Base-by-base conservation (phyloP, 129 eudicot genomes). In the Scalesia atractyloides region DNA sequence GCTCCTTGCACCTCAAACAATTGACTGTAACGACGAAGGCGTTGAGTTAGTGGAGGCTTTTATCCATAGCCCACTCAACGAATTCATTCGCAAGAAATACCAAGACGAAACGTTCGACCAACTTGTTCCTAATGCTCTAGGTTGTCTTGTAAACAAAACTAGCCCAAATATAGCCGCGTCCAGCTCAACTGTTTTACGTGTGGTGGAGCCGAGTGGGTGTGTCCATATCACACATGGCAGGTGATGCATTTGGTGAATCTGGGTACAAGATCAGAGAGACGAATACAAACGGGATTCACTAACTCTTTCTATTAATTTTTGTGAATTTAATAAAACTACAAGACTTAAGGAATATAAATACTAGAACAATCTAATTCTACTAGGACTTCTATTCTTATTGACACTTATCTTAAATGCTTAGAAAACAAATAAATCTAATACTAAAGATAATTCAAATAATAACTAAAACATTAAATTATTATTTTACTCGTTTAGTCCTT, bases 21-120 rank as follows among this genome's bases (percentile, higher is more conserved):
- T 69, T 49, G 63, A 69, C 5, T 69, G 73, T 34, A 69, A 51
- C 17, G 74, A 69, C 6, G 30, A 69, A 50, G 74, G 74, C 4
- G 74, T 69, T 5, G 74, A 50, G 34, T 69, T 69, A 13, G 20
- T 69, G 10, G 74, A 69, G 26, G 74, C 74, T 10, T 69, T 34
- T 33, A 34, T 50, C 2, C 11, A 69, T 51, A 50, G 34, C 50
- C 36, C 13, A 30, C 62, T 69, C 2, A 12, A 69, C 11, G 63
- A 26, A 9, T 69, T 50, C 49, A 51, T 69, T 52, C 16, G n/a
- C 61, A 52, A 69, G 46, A 34, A 30, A 49, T 17, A 69, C n/a
- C 63, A 69, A 51, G 74, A 69, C 3, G 74, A 69, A 69, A 50
- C 47, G 47, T 26, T 26, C 2, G 33, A 26, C 33, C 33, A 51